These are phyloP conservation scores for Paramecium bursaria DNA, from an alignment of 73 alveolate species.

Conservation along the genomic window DNA sequence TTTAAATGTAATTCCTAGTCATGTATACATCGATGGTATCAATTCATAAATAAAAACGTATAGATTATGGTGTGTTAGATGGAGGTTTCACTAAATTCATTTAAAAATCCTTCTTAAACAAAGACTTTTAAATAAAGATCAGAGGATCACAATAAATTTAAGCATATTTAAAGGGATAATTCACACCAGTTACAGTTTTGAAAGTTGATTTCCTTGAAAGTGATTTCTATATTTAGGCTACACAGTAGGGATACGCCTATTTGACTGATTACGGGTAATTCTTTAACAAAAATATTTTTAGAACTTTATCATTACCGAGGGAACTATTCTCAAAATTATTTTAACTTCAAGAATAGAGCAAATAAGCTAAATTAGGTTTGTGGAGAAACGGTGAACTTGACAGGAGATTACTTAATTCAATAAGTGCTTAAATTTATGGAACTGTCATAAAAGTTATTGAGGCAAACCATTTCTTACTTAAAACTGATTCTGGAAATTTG, in stretches of 20 bases:
- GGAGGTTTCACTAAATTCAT: background rate
- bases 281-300: background rate
- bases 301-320: background rate
- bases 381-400: constrained; percentile 62
- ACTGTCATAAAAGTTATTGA: constrained; percentile 7
- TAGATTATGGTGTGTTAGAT: constrained; percentile 13
- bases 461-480: constrained; percentile 17
- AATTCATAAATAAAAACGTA: background rate
- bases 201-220: background rate
- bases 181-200: constrained; percentile 1
- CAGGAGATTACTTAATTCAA: constrained; percentile 31
- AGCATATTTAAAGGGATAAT: background rate
- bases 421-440: constrained; percentile 28
- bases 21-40: constrained; percentile 41
- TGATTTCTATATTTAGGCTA: constrained; percentile 16
- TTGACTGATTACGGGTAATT: constrained; percentile 50
- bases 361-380: constrained; percentile 26
- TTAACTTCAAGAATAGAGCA: background rate
- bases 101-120: constrained; percentile 2
- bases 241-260: constrained; percentile 24
- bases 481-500: constrained; percentile 23
- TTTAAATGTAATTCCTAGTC: constrained; percentile 21
- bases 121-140: background rate
- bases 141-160: constrained; percentile 9
- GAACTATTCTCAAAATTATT: constrained; percentile 2